phyloP scores from a whole-genome alignment of 2,329 filamentous ascomycete genomes.

The Clarireedia hainanense region DNA sequence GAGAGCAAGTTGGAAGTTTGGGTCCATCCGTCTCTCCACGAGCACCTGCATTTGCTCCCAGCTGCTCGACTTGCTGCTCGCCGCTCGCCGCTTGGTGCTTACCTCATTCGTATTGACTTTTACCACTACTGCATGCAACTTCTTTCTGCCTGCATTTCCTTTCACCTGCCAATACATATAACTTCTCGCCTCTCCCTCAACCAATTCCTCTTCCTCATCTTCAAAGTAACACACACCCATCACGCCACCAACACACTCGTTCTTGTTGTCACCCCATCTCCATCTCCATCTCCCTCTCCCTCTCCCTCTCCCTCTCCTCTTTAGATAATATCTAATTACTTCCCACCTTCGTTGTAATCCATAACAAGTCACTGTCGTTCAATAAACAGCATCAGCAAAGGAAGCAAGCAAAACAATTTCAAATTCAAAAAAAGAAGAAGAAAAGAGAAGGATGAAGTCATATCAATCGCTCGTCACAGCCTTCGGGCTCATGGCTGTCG shows the following conservation, averaged over 20 bases:
- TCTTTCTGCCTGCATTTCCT: neutral
- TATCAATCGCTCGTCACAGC: constrained; percentile 6
- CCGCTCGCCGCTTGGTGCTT: neutral
- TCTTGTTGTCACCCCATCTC: constrained; percentile 1
- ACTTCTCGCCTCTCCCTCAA: neutral
- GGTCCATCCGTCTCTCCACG: no score
- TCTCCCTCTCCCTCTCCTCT: no score
- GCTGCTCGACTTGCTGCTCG: no score
- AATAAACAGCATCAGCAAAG: no score
- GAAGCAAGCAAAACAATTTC: no score
- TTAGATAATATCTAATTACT: constrained; percentile 1
- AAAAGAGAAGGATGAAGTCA: constrained; percentile 7
- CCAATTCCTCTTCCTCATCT: neutral
- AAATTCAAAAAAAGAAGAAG: neutral
- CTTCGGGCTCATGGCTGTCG: constrained; percentile 7
- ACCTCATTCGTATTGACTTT: neutral
- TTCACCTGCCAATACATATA: neutral
- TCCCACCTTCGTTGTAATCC: constrained; percentile 1
- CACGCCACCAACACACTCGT: constrained; percentile 6
- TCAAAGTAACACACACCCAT: neutral
- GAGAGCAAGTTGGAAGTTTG: no score
- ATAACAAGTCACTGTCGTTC: neutral
- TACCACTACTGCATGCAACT: neutral
- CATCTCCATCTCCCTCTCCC: neutral
- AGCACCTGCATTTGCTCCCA: no score